These are phyloP conservation scores for Vitis hybrid DNA, from an alignment of 177 flowering plant species.

Conservation along the genomic window DNA sequence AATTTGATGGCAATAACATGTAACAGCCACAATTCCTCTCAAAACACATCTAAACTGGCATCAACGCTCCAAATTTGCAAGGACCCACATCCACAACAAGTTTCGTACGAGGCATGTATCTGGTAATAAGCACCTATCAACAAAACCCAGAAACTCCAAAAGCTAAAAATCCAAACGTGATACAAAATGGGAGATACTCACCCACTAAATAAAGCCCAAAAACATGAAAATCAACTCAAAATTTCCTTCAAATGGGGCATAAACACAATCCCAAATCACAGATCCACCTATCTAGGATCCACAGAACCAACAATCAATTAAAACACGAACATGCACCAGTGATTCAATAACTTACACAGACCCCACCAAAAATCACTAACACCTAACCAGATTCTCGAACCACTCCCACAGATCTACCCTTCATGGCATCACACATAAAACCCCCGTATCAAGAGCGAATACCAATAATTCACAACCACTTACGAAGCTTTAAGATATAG, in stretches of 20 bases:
- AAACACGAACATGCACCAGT: neutral
- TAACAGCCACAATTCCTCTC: neutral
- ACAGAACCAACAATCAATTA: too few species aligned
- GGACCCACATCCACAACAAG: neutral
- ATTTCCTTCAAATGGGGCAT: neutral
- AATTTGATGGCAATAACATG: neutral
- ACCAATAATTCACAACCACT: too few species aligned
- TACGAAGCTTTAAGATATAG: too few species aligned
- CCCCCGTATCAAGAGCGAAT: too few species aligned
- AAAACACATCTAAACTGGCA: neutral
- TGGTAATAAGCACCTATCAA: neutral
- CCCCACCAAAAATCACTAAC: neutral
- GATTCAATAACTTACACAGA: neutral
- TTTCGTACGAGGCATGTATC: too few species aligned
- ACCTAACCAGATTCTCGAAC: too few species aligned
- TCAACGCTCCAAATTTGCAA: too few species aligned
- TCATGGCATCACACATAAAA: too few species aligned
- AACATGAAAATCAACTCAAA: neutral
- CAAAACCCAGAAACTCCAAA: constrained; percentile 1
- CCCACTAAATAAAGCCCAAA: neutral
- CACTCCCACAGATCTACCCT: too few species aligned
- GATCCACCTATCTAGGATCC: neutral
- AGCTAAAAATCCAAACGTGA: neutral
- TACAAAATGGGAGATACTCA: neutral
- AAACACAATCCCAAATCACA: neutral